Percentiles rank a stretch among this genome's conserved stretches.
Evolutionary conservation across 305 asterid species (phyloP).

Genomic region (Caryopteris hybrid): DNA sequence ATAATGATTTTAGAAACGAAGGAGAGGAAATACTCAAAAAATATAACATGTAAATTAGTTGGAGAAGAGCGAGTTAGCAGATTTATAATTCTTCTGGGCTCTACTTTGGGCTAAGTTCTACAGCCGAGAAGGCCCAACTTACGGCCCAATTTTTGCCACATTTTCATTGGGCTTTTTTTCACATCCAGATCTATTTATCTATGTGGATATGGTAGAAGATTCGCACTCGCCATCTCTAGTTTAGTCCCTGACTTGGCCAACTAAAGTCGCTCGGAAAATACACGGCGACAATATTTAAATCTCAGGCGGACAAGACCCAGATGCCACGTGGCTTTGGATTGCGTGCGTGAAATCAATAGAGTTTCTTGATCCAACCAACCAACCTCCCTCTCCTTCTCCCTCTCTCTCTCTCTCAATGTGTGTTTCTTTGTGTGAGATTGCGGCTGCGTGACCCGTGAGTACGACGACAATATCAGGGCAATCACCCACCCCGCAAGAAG

Average conservation of each 20-base stretch:
- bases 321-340: slow-evolving; percentile 19
- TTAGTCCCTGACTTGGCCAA: neutral
- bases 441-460: neutral
- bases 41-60: too few relatives aligned
- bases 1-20: too few relatives aligned
- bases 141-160: neutral
- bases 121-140: neutral
- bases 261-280: neutral
- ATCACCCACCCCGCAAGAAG: neutral
- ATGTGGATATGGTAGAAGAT: too few relatives aligned
- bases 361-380: neutral
- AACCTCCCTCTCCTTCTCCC: neutral
- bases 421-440: neutral
- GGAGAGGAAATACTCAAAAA: too few relatives aligned
- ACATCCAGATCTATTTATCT: too few relatives aligned
- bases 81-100: too few relatives aligned
- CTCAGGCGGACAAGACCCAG: neutral
- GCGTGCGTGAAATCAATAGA: slow-evolving; percentile 9
- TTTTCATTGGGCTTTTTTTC: neutral
- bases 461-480: neutral
- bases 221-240: neutral
- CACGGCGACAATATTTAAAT: neutral
- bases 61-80: too few relatives aligned
- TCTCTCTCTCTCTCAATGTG: neutral
- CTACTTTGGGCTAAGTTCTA: neutral